Evolutionary conservation across 1,284 basidiomycete genomes (phyloP).

Genomic region (Chondrostereum purpureum): DNA sequence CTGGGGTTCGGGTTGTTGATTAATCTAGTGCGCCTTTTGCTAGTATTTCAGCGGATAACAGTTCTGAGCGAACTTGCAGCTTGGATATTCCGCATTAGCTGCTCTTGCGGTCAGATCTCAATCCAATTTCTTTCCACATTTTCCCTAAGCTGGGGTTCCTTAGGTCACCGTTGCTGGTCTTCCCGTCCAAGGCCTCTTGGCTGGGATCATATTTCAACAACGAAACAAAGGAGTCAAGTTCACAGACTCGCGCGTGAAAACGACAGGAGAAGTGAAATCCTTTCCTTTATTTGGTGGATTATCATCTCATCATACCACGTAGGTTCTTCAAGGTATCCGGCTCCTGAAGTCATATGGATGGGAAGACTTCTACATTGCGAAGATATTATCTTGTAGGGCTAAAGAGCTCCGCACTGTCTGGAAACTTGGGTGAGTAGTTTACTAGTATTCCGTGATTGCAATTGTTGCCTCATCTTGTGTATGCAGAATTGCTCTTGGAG

Average conservation of each 20-base stretch:
- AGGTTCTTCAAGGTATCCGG: conserved; percentile 40
- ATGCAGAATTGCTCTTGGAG: conserved; percentile 12
- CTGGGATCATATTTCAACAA: conserved; percentile 41
- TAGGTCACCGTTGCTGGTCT: conserved; percentile 36
- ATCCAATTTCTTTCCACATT: neutral
- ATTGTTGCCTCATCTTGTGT: conserved; percentile 14
- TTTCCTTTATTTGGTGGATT: neutral
- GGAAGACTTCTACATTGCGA: conserved; percentile 41
- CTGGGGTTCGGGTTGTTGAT: conserved; percentile 47
- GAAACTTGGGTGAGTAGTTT: conserved; percentile 27
- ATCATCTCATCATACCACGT: neutral
- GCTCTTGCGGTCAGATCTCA: conserved; percentile 41
- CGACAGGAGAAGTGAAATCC: conserved; percentile 35
- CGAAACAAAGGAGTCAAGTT: conserved; percentile 48
- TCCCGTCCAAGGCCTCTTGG: conserved; percentile 44
- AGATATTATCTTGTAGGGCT: conserved; percentile 33
- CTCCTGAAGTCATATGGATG: conserved; percentile 38
- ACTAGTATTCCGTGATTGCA: neutral
- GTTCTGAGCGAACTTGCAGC: conserved; percentile 16
- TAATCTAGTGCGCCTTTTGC: conserved; percentile 18
- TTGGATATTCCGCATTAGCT: conserved; percentile 47
- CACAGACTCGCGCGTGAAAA: conserved; percentile 51
- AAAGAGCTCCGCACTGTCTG: conserved; percentile 35
- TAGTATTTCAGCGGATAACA: neutral
- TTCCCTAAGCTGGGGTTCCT: neutral